Evolutionary conservation across 345 rosid species (phyloP).

Genomic region (Citrus maxima): DNA sequence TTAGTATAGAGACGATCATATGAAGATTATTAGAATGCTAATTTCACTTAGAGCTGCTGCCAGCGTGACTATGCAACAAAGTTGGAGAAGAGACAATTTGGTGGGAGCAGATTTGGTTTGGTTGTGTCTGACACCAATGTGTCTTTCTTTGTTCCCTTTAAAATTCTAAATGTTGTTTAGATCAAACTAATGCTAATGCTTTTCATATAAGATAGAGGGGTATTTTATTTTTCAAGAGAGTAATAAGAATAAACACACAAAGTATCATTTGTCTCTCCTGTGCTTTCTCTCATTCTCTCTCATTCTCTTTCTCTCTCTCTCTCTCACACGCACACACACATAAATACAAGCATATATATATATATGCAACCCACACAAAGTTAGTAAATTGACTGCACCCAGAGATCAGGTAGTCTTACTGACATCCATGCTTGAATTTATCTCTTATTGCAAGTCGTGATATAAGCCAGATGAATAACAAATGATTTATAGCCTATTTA

Average conservation of each 20-base stretch:
- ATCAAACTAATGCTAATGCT: not conserved
- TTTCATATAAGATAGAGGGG: not conserved
- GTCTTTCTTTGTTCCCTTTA: not conserved
- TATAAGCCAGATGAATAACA: no score
- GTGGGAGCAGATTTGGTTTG: not conserved
- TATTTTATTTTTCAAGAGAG: not conserved
- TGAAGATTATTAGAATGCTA: not conserved
- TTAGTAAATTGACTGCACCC: not conserved
- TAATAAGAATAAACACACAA: not conserved
- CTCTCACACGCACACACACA: no score
- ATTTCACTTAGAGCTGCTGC: not conserved
- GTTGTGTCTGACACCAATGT: not conserved
- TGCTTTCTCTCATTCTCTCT: no score
- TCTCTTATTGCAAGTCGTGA: no score
- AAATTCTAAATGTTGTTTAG: not conserved
- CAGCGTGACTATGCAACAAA: not conserved
- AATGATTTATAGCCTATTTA: no score
- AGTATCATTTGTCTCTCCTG: not conserved
- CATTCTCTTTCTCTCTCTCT: no score
- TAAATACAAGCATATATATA: no score
- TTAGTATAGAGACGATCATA: not conserved
- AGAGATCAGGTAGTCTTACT: not conserved
- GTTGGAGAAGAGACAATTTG: not conserved
- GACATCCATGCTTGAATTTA: not conserved
- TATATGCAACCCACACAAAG: no score